Conservation (phyloP, 1,139 yeast species). For the Taphrina wiesneri region DNA sequence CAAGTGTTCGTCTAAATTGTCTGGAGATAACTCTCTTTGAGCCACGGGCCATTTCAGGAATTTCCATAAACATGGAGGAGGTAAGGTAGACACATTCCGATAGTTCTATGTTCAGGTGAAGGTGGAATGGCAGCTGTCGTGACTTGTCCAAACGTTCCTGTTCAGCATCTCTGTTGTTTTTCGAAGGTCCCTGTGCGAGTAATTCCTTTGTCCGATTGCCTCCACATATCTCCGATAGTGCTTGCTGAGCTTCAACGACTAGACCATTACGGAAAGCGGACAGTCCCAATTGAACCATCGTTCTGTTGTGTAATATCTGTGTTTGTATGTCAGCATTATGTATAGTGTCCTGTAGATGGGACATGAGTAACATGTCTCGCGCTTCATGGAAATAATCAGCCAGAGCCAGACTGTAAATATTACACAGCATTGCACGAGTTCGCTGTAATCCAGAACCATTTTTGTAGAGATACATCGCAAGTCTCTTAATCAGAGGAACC, state of each 20-base stretch:
- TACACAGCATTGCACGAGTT: constrained; percentile 79
- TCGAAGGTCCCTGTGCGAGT: constrained; percentile 86
- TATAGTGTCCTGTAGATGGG: constrained; percentile 79
- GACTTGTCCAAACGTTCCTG: constrained; percentile 58
- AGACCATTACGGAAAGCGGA: constrained; percentile 92
- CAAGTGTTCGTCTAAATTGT: constrained; percentile 88
- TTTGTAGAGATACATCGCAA: constrained; percentile 65
- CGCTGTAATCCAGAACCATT: constrained; percentile 70
- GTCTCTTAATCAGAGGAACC: constrained; percentile 59
- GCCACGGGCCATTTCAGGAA: constrained; percentile 73
- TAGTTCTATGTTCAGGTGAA: constrained; percentile 94
- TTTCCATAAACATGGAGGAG: constrained; percentile 82
- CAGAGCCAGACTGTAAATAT: constrained; percentile 87
- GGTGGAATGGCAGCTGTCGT: constrained; percentile 93
- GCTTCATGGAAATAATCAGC: constrained; percentile 81
- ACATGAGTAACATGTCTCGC: constrained; percentile 79
- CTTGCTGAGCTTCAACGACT: constrained; percentile 82
- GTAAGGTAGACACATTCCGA: constrained; percentile 94
- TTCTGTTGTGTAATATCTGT: constrained; percentile 92
- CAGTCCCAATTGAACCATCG: constrained; percentile 91
- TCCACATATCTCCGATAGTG: constrained; percentile 83
- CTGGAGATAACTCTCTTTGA: constrained; percentile 69
- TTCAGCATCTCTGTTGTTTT: constrained; percentile 61
- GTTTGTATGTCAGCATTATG: constrained; percentile 80
- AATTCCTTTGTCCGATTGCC: constrained; percentile 86